These are phyloP conservation scores for Vitis hybrid DNA, from an alignment of 177 flowering plant genomes.

Conservation along the genomic window DNA sequence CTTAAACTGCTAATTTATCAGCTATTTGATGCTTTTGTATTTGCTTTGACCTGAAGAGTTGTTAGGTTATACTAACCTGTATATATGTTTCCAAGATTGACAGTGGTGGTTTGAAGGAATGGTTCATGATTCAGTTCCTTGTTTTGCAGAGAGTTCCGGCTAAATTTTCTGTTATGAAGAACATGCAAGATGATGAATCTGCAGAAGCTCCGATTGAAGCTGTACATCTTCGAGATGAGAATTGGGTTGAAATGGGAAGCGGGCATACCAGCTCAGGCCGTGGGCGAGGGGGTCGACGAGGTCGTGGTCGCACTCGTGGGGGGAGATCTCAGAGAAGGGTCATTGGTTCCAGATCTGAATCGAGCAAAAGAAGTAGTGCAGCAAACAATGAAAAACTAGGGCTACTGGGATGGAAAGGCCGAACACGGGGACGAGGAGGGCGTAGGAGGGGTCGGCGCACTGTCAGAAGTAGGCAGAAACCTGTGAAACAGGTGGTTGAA, in stretches of 20 bases:
- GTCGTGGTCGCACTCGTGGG: constrained; percentile 42
- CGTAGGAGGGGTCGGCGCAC: constrained; percentile 58
- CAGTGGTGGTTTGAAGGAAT: too few species aligned
- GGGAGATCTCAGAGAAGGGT: constrained; percentile 48
- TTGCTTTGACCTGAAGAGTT: too few species aligned
- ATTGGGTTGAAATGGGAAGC: constrained; percentile 34
- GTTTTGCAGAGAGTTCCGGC: constrained; percentile 50
- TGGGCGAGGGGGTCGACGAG: constrained; percentile 47
- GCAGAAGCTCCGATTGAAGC: constrained; percentile 24
- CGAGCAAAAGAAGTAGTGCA: constrained; percentile 23
- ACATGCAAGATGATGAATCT: constrained; percentile 32
- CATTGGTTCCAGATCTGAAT: constrained; percentile 30
- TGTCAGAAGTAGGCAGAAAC: constrained; percentile 41
- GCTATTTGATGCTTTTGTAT: too few species aligned
- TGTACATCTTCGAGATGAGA: constrained; percentile 34
- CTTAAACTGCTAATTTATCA: too few species aligned
- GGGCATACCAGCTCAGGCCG: constrained; percentile 31
- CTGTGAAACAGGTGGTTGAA: constrained; percentile 29
- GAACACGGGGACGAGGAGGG: constrained; percentile 51
- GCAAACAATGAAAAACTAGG: constrained; percentile 21
- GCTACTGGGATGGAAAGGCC: constrained; percentile 42
- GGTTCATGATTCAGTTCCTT: not conserved
- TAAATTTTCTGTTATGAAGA: constrained; percentile 42
- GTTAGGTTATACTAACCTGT: too few species aligned
- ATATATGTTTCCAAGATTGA: too few species aligned